A percentile compares a stretch with the other conserved stretches of the same genome.
Conservation (phyloP, 164 flowering plant species). For the Annona squamosa region DNA sequence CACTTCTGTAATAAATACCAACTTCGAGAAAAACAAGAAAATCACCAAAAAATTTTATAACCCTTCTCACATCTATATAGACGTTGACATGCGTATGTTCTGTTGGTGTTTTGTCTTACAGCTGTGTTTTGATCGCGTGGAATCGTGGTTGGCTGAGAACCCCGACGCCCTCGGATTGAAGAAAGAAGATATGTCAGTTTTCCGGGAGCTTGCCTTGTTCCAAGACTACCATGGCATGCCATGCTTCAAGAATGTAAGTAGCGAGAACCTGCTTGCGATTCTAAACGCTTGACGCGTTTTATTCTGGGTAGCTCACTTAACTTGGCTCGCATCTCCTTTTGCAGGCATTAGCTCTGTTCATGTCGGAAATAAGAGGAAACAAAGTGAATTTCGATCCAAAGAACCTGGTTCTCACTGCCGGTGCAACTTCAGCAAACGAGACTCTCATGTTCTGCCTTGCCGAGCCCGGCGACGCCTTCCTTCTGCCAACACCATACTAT, state of each 20-base stretch:
- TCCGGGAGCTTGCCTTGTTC: slow-evolving; percentile 44
- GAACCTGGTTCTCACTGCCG: slow-evolving; percentile 44
- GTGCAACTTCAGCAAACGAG: slow-evolving; percentile 46
- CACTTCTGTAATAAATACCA: not conserved
- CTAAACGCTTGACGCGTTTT: not conserved
- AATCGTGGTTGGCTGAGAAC: slow-evolving; percentile 36
- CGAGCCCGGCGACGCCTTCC: slow-evolving; percentile 42
- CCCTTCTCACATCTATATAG: not conserved
- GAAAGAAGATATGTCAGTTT: slow-evolving; percentile 24
- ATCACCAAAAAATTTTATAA: not conserved
- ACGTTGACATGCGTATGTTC: not conserved
- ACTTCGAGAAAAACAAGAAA: not conserved
- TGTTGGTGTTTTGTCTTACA: not conserved
- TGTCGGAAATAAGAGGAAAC: slow-evolving; percentile 39
- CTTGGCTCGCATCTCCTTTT: not conserved
- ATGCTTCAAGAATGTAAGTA: slow-evolving; percentile 35
- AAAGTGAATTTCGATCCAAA: slow-evolving; percentile 31
- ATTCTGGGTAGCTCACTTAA: not conserved
- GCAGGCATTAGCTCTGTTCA: slow-evolving; percentile 33
- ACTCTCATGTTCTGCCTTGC: slow-evolving; percentile 43
- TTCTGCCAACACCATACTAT: slow-evolving; percentile 42
- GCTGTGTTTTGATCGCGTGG: slow-evolving; percentile 45
- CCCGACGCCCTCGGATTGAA: slow-evolving; percentile 23
- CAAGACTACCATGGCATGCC: slow-evolving; percentile 52
- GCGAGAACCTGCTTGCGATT: not conserved